Percentiles rank a stretch among this genome's conserved stretches.
phyloP scores from a whole-genome alignment of 2,329 filamentous ascomycete species.

The Fusarium sp. region DNA sequence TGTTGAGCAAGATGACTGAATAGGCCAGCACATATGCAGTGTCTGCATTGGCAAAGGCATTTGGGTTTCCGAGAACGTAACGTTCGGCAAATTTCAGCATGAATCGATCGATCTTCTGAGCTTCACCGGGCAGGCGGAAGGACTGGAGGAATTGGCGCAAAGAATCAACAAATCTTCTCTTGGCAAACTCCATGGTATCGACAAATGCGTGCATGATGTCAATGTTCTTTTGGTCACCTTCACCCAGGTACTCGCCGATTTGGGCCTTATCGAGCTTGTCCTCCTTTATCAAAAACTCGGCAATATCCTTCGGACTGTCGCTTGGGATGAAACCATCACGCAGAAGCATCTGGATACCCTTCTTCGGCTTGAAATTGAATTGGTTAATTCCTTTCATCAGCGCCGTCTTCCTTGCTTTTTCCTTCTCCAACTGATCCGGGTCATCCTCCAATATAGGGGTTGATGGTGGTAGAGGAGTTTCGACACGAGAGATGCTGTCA shows the following conservation, averaged over 20 bases:
- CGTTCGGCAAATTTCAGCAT: slow-evolving; percentile 99
- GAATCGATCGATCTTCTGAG: slow-evolving; percentile 98
- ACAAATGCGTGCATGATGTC: slow-evolving; percentile 99
- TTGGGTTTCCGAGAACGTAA: slow-evolving; percentile 94
- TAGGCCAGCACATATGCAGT: slow-evolving; percentile 97
- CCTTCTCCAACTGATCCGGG: slow-evolving; percentile 91
- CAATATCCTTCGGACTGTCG: slow-evolving; percentile 82
- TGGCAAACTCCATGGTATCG: slow-evolving; percentile 91
- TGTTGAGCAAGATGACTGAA: slow-evolving; percentile 96
- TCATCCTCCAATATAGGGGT: slow-evolving; percentile 86
- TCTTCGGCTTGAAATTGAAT: slow-evolving; percentile 98
- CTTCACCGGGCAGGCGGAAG: slow-evolving; percentile 94
- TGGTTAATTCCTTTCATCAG: slow-evolving; percentile 87
- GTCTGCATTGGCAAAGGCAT: slow-evolving; percentile 97
- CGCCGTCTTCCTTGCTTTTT: slow-evolving; percentile 93
- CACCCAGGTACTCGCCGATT: slow-evolving; percentile 93
- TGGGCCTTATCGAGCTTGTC: slow-evolving; percentile 90
- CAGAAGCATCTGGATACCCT: slow-evolving; percentile 85
- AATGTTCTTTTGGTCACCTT: slow-evolving; percentile 92
- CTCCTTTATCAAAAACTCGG: slow-evolving; percentile 81
- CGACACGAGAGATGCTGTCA: slow-evolving; percentile 70
- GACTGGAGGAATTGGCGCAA: slow-evolving; percentile 91
- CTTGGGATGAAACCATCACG: slow-evolving; percentile 88
- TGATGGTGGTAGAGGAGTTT: slow-evolving; percentile 67
- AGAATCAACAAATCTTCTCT: slow-evolving; percentile 91